phyloP scores from a whole-genome alignment of 2,329 filamentous ascomycete genomes.

The Cladobotryum mycophilum region DNA sequence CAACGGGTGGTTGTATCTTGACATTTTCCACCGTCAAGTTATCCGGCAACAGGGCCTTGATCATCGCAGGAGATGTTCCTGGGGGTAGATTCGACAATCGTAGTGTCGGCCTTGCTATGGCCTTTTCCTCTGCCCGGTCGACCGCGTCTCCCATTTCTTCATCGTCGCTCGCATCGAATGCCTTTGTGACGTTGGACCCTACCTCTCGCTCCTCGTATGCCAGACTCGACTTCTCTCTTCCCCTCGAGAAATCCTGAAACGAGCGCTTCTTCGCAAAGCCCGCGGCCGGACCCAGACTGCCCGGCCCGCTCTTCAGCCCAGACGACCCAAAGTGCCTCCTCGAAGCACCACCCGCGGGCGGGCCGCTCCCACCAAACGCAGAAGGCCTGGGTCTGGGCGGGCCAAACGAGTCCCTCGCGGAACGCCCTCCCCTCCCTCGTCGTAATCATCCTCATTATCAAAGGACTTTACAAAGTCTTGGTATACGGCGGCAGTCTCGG shows the following conservation, averaged over 20 bases:
- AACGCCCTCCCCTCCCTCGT: slow-evolving; percentile 31
- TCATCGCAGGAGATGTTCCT: slow-evolving; percentile 50
- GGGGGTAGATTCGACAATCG: slow-evolving; percentile 56
- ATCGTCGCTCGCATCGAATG: slow-evolving; percentile 64
- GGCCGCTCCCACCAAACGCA: slow-evolving; percentile 18
- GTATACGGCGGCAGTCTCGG: slow-evolving; percentile 80
- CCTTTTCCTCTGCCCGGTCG: slow-evolving; percentile 48
- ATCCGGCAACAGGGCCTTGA: slow-evolving; percentile 53
- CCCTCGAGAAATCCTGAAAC: slow-evolving; percentile 37
- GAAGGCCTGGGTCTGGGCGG: slow-evolving; percentile 18
- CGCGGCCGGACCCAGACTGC: slow-evolving; percentile 51
- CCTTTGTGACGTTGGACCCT: slow-evolving; percentile 55
- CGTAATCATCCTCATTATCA: slow-evolving; percentile 55
- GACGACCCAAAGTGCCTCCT: slow-evolving; percentile 60
- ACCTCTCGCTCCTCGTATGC: slow-evolving; percentile 35
- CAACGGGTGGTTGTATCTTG: slow-evolving; percentile 56
- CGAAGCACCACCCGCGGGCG: slow-evolving; percentile 21
- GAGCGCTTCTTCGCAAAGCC: slow-evolving; percentile 50
- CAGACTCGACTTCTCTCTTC: slow-evolving; percentile 22
- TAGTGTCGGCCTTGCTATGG: slow-evolving; percentile 56
- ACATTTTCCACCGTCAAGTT: slow-evolving; percentile 65
- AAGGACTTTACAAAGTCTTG: slow-evolving; percentile 83
- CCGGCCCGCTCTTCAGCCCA: slow-evolving; percentile 53
- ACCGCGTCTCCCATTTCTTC: slow-evolving; percentile 41
- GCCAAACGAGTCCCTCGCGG: slow-evolving; percentile 9